Evolutionary conservation across 768 basidiomycete genomes (phyloP).

Genomic region (Hygrophoropsis aurantiaca): DNA sequence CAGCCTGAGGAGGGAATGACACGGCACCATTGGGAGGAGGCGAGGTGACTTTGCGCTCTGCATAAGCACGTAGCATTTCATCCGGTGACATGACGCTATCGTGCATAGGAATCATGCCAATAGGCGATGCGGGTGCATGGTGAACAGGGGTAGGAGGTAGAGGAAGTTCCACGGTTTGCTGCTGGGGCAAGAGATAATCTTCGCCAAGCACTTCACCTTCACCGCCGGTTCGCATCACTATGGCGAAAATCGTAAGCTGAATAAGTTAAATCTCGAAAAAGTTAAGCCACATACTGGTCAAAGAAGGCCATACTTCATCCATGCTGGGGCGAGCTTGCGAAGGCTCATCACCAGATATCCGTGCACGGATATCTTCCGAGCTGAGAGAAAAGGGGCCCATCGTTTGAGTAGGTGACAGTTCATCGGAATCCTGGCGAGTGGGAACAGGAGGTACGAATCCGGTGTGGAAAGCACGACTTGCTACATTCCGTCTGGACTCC

Average conservation of each 20-base stretch:
- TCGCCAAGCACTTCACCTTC: constrained; percentile 24
- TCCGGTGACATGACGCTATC: constrained; percentile 58
- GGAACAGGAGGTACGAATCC: constrained; percentile 44
- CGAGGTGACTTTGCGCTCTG: constrained; percentile 41
- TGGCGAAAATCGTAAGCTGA: background rate
- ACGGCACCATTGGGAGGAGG: constrained; percentile 32
- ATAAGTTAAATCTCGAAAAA: background rate
- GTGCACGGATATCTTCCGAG: constrained; percentile 60
- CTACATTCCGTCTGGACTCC: constrained; percentile 41
- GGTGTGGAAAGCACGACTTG: constrained; percentile 43
- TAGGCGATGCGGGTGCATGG: constrained; percentile 33
- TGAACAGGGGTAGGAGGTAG: constrained; percentile 33
- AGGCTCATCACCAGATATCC: constrained; percentile 39
- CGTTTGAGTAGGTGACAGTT: constrained; percentile 45
- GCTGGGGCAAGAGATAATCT: constrained; percentile 46
- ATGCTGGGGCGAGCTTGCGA: constrained; percentile 35
- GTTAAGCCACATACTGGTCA: constrained; percentile 53
- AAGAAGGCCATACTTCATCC: constrained; percentile 69
- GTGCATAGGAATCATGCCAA: constrained; percentile 42
- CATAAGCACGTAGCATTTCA: constrained; percentile 76
- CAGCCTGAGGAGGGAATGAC: constrained; percentile 26
- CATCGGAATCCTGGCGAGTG: constrained; percentile 25
- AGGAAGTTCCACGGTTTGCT: constrained; percentile 24
- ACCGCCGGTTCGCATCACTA: constrained; percentile 74
- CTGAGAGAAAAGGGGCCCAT: constrained; percentile 44